phyloP scores from a whole-genome alignment of 495 filamentous ascomycete species.

The Staphylotrichum tortipilum region DNA sequence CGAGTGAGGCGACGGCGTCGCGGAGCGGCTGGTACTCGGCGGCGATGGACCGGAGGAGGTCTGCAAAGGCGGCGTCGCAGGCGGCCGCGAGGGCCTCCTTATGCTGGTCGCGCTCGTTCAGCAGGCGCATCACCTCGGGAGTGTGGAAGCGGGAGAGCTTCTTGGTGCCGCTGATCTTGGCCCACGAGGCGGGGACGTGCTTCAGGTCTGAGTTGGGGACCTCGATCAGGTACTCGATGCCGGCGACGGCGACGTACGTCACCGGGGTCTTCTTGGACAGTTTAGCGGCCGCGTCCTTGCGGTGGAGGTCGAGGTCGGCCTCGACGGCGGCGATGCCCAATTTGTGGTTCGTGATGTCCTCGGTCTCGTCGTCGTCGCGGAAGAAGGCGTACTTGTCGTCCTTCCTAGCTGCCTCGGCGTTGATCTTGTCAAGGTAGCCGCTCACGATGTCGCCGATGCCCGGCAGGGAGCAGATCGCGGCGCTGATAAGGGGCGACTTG shows the following conservation, averaged over 20 bases:
- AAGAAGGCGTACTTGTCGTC: constrained; percentile 96
- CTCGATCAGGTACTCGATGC: constrained; percentile 92
- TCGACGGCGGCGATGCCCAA: constrained; percentile 88
- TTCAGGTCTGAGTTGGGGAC: constrained; percentile 72
- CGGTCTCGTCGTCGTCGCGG: constrained; percentile 72
- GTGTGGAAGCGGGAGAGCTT: constrained; percentile 90
- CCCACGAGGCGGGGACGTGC: constrained; percentile 85
- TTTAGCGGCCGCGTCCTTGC: constrained; percentile 57
- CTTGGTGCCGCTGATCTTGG: constrained; percentile 90
- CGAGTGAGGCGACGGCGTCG: constrained; percentile 77
- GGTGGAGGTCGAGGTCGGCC: constrained; percentile 72
- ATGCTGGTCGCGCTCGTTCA: constrained; percentile 88
- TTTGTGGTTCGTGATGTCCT: constrained; percentile 78
- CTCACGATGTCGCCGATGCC: constrained; percentile 62
- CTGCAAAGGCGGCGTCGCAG: constrained; percentile 75
- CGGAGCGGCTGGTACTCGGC: constrained; percentile 79
- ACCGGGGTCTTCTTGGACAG: constrained; percentile 60
- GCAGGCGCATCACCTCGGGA: constrained; percentile 71
- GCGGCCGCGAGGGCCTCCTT: constrained; percentile 87
- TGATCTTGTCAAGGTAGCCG: constrained; percentile 74
- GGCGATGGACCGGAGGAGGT: constrained; percentile 63
- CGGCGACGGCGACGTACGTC: constrained; percentile 69
- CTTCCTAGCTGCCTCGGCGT: constrained; percentile 67
- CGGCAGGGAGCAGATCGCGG: constrained; percentile 68
- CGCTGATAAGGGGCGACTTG: constrained; percentile 56